These are phyloP conservation scores for Keithomyces neogunnii DNA, from an alignment of 2,329 filamentous ascomycete genomes.

Conservation along the genomic window DNA sequence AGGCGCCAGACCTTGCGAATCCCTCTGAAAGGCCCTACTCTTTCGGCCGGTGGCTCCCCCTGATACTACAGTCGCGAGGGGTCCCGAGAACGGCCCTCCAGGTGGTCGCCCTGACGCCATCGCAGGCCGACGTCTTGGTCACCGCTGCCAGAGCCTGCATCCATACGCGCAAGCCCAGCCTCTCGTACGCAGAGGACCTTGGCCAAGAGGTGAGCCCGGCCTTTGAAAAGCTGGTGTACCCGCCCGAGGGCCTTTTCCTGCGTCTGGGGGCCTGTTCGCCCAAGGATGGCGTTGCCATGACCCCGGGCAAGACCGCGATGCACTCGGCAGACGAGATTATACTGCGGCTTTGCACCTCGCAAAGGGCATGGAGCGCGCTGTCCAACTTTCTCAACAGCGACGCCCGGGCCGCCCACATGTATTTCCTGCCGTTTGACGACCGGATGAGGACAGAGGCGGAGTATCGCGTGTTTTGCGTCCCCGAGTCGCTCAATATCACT, in stretches of 20 bases:
- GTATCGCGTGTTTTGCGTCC: constrained; percentile 35
- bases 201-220: constrained; percentile 19
- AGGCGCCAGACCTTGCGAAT: constrained; percentile 17
- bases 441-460: constrained; percentile 28
- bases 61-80: constrained; percentile 27
- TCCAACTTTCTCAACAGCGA: constrained; percentile 14
- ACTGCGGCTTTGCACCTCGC: constrained; percentile 28
- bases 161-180: constrained; percentile 19
- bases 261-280: constrained; percentile 33
- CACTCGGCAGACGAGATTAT: constrained; percentile 24
- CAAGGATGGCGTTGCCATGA: constrained; percentile 27
- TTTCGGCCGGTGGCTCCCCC: constrained; percentile 32
- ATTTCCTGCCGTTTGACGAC: constrained; percentile 31
- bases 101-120: constrained; percentile 17
- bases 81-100: constrained; percentile 18
- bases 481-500: constrained; percentile 20
- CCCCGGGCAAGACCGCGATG: constrained; percentile 17
- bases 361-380: constrained; percentile 26
- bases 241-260: constrained; percentile 31
- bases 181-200: constrained; percentile 23
- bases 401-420: constrained; percentile 19
- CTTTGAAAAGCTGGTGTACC: constrained; percentile 17
- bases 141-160: constrained; percentile 22
- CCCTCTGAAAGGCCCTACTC: constrained; percentile 26
- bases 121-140: constrained; percentile 22